Percentiles rank a stretch among this genome's conserved stretches.
These are phyloP conservation scores for Phytophthora litchii DNA, from an alignment of 352 stramenopile species.

Conservation along the genomic window DNA sequence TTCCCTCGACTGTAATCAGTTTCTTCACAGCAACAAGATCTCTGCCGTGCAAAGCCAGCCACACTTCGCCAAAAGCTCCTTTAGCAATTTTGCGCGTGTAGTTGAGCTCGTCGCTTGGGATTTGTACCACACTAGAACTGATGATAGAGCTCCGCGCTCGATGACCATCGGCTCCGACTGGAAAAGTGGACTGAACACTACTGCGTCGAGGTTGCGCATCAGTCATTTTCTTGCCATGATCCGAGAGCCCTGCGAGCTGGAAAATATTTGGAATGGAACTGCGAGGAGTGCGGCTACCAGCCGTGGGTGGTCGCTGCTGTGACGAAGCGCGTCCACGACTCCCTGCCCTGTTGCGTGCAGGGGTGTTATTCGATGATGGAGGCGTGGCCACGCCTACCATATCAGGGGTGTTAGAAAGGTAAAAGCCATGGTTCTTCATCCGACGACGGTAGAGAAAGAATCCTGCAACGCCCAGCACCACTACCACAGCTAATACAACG, in stretches of 20 bases:
- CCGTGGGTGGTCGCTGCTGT: slow-evolving; percentile 32
- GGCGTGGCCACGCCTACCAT: slow-evolving; percentile 42
- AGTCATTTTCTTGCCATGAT: slow-evolving; percentile 42
- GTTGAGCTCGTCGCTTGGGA: slow-evolving; percentile 71
- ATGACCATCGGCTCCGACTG: slow-evolving; percentile 16
- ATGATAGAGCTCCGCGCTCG: slow-evolving; percentile 37
- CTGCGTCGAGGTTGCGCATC: slow-evolving; percentile 41
- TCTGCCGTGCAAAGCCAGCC: slow-evolving; percentile 70
- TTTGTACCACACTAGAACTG: slow-evolving; percentile 57
- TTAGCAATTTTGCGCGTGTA: slow-evolving; percentile 84
- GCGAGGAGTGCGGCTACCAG: slow-evolving; percentile 29
- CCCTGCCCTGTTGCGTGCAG: slow-evolving; percentile 27
- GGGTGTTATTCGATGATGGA: slow-evolving; percentile 36
- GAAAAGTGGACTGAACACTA: slow-evolving; percentile 37
- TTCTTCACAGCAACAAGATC: slow-evolving; percentile 86
- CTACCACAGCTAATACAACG: slow-evolving; percentile 49
- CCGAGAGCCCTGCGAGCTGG: slow-evolving; percentile 33
- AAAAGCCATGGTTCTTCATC: slow-evolving; percentile 45
- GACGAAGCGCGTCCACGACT: slow-evolving; percentile 42
- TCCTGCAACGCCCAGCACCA: slow-evolving; percentile 51
- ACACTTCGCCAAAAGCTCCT: slow-evolving; percentile 83
- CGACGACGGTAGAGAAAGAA: slow-evolving; percentile 62
- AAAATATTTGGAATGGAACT: slow-evolving; percentile 42
- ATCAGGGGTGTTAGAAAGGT: slow-evolving; percentile 38
- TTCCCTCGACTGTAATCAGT: slow-evolving; percentile 60